phyloP scores from a whole-genome alignment of 1,139 yeast genomes.

The Saccharomycopsis hybrid region DNA sequence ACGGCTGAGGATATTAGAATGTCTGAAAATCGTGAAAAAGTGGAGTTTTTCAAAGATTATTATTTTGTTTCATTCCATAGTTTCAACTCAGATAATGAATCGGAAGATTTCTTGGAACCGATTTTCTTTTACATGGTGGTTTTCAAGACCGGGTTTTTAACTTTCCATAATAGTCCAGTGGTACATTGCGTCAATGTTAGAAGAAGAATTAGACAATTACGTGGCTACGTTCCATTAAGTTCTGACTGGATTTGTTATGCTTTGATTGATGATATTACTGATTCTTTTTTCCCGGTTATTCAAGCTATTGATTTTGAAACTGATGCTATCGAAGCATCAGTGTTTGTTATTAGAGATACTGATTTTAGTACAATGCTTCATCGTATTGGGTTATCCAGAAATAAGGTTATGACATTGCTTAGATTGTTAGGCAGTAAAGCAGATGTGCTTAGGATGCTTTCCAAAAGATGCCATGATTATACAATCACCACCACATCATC shows the following conservation, averaged over 20 bases:
- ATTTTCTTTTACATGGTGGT: constrained; percentile 85
- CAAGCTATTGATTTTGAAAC: constrained; percentile 86
- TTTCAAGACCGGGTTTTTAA: constrained; percentile 72
- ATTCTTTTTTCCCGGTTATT: constrained; percentile 87
- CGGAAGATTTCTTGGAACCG: constrained; percentile 81
- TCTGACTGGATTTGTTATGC: constrained; percentile 96
- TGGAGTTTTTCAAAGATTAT: constrained; percentile 66
- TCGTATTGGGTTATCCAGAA: constrained; percentile 84
- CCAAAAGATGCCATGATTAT: constrained; percentile 70
- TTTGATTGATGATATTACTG: constrained; percentile 87
- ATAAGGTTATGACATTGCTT: constrained; percentile 89
- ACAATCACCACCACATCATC: neutral
- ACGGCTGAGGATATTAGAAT: constrained; percentile 80
- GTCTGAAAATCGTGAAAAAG: constrained; percentile 84
- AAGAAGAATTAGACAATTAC: constrained; percentile 82
- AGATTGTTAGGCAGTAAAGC: constrained; percentile 90
- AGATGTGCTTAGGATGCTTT: constrained; percentile 95
- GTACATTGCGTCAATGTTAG: constrained; percentile 85
- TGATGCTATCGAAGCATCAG: constrained; percentile 85
- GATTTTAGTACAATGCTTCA: constrained; percentile 71
- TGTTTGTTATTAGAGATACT: constrained; percentile 51
- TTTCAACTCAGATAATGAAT: constrained; percentile 67
- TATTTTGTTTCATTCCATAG: constrained; percentile 81
- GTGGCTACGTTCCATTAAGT: constrained; percentile 80
- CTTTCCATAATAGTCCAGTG: constrained; percentile 75